These are phyloP conservation scores for Exophiala spinifera DNA, from an alignment of 2,329 filamentous ascomycete genomes.

Conservation along the genomic window DNA sequence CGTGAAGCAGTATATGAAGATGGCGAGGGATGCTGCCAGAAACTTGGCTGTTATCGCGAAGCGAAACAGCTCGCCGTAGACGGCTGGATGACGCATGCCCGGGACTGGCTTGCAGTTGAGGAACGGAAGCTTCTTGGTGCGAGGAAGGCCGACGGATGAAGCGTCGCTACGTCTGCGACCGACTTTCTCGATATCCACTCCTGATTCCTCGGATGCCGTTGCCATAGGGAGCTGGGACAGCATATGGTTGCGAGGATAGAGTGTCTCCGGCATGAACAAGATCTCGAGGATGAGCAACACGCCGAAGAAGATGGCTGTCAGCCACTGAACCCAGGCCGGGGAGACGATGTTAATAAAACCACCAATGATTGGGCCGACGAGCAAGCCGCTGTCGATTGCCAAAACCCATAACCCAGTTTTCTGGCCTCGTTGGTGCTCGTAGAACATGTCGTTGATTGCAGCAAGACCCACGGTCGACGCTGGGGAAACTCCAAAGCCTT, in stretches of 20 bases:
- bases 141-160: constrained; percentile 28
- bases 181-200: constrained; percentile 33
- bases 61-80: constrained; percentile 46
- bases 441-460: constrained; percentile 55
- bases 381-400: constrained; percentile 52
- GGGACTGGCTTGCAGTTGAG: constrained; percentile 40
- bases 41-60: constrained; percentile 50
- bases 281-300: constrained; percentile 49
- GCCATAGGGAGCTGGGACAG: constrained; percentile 36
- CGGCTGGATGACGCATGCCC: constrained; percentile 51
- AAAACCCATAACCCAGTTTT: constrained; percentile 58
- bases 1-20: constrained; percentile 51
- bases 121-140: constrained; percentile 46
- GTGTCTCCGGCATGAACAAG: constrained; percentile 53
- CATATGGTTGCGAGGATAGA: constrained; percentile 55
- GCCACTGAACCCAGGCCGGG: constrained; percentile 54
- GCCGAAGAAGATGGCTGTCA: constrained; percentile 53
- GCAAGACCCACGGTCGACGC: constrained; percentile 55
- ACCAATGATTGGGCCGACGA: constrained; percentile 52
- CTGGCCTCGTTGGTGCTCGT: constrained; percentile 54
- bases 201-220: constrained; percentile 1
- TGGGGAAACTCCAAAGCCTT: constrained; percentile 55
- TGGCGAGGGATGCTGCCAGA: constrained; percentile 44
- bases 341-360: constrained; percentile 51
- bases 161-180: constrained; percentile 18